Percentiles rank a stretch among this genome's conserved stretches.
These are phyloP conservation scores for Curvularia eragrostidis DNA, from an alignment of 2,329 filamentous ascomycete species.

Conservation along the genomic window DNA sequence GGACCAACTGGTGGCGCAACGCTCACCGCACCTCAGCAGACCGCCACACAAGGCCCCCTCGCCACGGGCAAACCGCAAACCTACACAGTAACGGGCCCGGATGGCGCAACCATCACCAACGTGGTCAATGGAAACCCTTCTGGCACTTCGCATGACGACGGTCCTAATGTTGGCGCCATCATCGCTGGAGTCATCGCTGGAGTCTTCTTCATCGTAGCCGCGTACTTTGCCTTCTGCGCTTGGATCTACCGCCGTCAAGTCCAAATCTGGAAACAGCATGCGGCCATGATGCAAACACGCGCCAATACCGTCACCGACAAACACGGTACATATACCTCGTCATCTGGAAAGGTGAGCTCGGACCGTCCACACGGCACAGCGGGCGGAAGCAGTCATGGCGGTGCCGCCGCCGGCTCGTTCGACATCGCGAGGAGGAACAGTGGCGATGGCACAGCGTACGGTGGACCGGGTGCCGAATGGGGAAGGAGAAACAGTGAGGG, in stretches of 20 bases:
- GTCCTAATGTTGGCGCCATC: constrained; percentile 62
- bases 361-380: constrained; percentile 31
- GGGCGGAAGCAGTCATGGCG: constrained; percentile 22
- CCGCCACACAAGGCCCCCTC: constrained; percentile 71
- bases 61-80: constrained; percentile 73
- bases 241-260: constrained; percentile 78
- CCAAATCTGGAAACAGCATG: constrained; percentile 71
- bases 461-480: constrained; percentile 34
- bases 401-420: constrained; percentile 29
- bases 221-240: constrained; percentile 73
- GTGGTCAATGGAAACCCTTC: constrained; percentile 40
- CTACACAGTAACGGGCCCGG: constrained; percentile 65
- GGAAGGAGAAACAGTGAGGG: constrained; percentile 50
- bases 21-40: constrained; percentile 66
- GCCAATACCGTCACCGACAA: constrained; percentile 54
- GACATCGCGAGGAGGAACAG: constrained; percentile 24
- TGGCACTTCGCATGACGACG: constrained; percentile 33
- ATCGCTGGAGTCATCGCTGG: constrained; percentile 69
- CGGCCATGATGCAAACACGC: constrained; percentile 68
- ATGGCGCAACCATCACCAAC: constrained; percentile 51
- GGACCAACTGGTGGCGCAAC: constrained; percentile 72
- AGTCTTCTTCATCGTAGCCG: constrained; percentile 66
- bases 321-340: constrained; percentile 33
- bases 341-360: constrained; percentile 31
- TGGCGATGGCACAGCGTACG: constrained; percentile 24